Conservation (phyloP, 2,329 filamentous ascomycete genomes). For the Scedosporium apiospermum region DNA sequence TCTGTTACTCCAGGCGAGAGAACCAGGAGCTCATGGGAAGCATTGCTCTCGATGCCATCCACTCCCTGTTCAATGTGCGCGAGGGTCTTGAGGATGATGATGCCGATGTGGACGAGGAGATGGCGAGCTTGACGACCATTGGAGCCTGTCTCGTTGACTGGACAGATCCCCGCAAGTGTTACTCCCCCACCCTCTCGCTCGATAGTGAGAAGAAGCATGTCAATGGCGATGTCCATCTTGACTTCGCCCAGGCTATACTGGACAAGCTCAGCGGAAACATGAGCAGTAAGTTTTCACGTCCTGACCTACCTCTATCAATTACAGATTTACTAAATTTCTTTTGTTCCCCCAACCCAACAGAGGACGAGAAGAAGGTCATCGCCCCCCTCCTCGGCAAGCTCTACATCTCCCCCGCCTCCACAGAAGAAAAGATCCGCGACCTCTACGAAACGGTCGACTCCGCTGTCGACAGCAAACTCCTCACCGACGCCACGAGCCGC, state of each 20-base stretch:
- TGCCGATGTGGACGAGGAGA: conserved; percentile 63
- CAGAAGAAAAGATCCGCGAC: conserved; percentile 46
- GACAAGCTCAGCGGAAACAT: conserved; percentile 60
- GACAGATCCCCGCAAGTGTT: conserved; percentile 85
- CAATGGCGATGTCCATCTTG: conserved; percentile 70
- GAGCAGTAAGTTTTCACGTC: conserved; percentile 45
- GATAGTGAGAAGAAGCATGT: conserved; percentile 54
- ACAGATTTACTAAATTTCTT: neutral
- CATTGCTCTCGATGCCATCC: conserved; percentile 65
- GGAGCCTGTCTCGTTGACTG: conserved; percentile 83
- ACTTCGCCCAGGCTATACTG: conserved; percentile 67
- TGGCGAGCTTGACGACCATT: conserved; percentile 70
- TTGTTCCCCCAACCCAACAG: conserved; percentile 30
- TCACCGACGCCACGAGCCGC: conserved; percentile 50
- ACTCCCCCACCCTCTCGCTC: conserved; percentile 35
- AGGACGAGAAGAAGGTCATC: conserved; percentile 79
- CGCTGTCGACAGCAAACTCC: conserved; percentile 53
- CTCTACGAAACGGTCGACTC: conserved; percentile 48
- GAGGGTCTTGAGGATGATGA: conserved; percentile 67
- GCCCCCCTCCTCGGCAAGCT: conserved; percentile 74
- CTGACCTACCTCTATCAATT: neutral
- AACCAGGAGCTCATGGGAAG: conserved; percentile 76
- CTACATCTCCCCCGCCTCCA: conserved; percentile 60
- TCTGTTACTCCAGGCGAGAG: conserved; percentile 73
- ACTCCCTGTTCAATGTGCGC: conserved; percentile 62